These are phyloP conservation scores for Litsea cubeba DNA, from an alignment of 164 flowering plant genomes.

Conservation along the genomic window DNA sequence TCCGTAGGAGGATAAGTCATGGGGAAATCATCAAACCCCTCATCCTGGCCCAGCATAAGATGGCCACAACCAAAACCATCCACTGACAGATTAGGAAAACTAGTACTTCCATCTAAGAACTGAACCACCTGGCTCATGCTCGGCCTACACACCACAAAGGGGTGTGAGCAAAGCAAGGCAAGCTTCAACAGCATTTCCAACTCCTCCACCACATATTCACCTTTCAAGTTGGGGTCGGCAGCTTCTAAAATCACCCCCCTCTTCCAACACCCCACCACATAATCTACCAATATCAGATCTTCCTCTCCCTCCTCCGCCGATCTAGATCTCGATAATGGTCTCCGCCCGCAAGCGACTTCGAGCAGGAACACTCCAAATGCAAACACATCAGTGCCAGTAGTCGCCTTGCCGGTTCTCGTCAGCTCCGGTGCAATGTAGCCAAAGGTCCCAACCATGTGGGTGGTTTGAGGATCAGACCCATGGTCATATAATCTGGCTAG, in stretches of 20 bases:
- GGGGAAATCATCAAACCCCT: background rate
- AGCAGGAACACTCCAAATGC: constrained; percentile 20
- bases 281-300: constrained; percentile 11
- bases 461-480: constrained; percentile 16
- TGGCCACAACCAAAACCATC: background rate
- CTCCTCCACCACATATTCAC: constrained; percentile 7
- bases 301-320: background rate
- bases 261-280: constrained; percentile 10
- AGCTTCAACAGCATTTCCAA: constrained; percentile 19
- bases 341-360: constrained; percentile 20
- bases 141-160: constrained; percentile 9
- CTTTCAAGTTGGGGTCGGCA: constrained; percentile 16
- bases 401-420: constrained; percentile 16
- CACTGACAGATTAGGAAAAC: background rate
- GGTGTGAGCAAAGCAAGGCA: constrained; percentile 18
- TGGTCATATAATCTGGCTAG: constrained; percentile 20
- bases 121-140: constrained; percentile 17
- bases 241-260: constrained; percentile 14
- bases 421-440: constrained; percentile 23
- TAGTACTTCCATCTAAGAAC: constrained; percentile 8
- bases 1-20: background rate
- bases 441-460: constrained; percentile 17
- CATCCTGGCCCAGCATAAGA: background rate
- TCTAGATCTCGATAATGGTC: constrained; percentile 4
- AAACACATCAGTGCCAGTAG: constrained; percentile 18